phyloP scores from a whole-genome alignment of 2,329 filamentous ascomycete species.

The Truncatella angustata region DNA sequence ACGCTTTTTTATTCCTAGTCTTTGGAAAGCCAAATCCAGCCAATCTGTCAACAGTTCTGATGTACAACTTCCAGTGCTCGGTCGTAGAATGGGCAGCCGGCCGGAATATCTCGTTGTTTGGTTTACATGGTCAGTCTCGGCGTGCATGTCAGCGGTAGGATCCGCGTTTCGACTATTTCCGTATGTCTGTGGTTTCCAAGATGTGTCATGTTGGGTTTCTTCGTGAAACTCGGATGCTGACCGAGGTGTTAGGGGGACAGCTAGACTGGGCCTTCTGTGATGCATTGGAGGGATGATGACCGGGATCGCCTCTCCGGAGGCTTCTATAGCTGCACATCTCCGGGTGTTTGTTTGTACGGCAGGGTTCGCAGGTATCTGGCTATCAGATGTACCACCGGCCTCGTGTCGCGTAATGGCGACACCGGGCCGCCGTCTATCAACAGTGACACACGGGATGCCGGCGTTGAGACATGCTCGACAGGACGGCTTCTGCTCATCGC shows the following conservation, averaged over 20 bases:
- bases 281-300: neutral
- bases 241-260: neutral
- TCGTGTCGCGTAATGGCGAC: slow-evolving; percentile 6
- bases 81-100: slow-evolving; percentile 11
- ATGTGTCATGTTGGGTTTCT: neutral
- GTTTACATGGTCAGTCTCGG: slow-evolving; percentile 4
- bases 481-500: slow-evolving; percentile 13
- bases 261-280: slow-evolving; percentile 1
- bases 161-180: neutral
- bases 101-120: slow-evolving; percentile 26
- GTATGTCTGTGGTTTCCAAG: neutral
- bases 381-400: slow-evolving; percentile 1
- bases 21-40: slow-evolving; percentile 11
- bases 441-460: slow-evolving; percentile 11
- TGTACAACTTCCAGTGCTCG: slow-evolving; percentile 3
- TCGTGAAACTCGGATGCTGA: neutral
- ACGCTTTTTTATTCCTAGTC: slow-evolving; percentile 4
- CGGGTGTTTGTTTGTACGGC: neutral
- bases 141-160: neutral
- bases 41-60: slow-evolving; percentile 10
- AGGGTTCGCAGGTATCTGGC: neutral
- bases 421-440: slow-evolving; percentile 12
- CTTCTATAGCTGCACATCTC: neutral
- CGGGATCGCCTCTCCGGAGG: neutral
- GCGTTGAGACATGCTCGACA: slow-evolving; percentile 12